These are phyloP conservation scores for Solanum habrochaites DNA, from an alignment of 257 asterid species.

Conservation along the genomic window DNA sequence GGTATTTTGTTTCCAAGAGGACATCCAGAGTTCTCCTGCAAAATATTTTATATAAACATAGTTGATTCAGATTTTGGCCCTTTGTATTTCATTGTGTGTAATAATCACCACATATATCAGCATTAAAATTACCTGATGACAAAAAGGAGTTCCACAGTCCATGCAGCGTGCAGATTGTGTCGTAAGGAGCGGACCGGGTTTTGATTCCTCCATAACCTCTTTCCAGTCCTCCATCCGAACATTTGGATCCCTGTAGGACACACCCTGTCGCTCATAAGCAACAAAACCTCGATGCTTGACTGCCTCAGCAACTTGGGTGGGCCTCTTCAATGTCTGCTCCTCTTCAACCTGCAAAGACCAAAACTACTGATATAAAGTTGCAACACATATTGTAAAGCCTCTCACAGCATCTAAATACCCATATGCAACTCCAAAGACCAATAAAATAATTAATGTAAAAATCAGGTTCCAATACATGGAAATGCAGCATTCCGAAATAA, in stretches of 20 bases:
- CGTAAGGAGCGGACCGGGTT: constrained; percentile 81
- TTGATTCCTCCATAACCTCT: constrained; percentile 75
- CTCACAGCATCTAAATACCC: background rate
- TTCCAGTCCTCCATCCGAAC: constrained; percentile 80
- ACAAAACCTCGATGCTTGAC: constrained; percentile 84
- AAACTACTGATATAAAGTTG: background rate
- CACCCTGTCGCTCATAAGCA: constrained; percentile 81
- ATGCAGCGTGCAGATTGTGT: constrained; percentile 99
- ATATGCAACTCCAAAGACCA: background rate
- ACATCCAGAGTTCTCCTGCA: constrained; percentile 94
- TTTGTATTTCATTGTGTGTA: background rate
- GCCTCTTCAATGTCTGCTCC: constrained; percentile 35
- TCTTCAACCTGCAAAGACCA: constrained; percentile 44
- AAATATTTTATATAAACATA: background rate
- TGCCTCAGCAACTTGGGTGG: constrained; percentile 62
- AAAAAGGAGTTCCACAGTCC: constrained; percentile 99
- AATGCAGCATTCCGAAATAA: background rate
- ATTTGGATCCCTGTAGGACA: constrained; percentile 76
- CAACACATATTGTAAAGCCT: background rate
- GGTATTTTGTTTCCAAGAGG: constrained; percentile 99
- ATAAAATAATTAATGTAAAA: background rate
- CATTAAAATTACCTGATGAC: constrained; percentile 65
- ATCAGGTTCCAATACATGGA: background rate
- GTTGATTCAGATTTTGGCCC: background rate
- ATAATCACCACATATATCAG: background rate